Conservation (phyloP, 495 filamentous ascomycete species). For the Penicillium pancosmium region DNA sequence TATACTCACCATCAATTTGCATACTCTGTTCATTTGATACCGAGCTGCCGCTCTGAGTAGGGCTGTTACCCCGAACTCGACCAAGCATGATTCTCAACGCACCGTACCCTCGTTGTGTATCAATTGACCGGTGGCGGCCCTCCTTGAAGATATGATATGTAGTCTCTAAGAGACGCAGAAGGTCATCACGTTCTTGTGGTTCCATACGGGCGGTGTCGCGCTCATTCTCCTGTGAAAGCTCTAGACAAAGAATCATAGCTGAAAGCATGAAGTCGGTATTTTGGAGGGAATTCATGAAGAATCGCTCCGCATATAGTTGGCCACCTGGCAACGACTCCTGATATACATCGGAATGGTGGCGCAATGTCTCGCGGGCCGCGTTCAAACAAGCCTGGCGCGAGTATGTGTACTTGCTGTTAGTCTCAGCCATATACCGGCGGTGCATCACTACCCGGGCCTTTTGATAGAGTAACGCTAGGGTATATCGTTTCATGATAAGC, state of each 20-base stretch:
- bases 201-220: slow-evolving; percentile 9
- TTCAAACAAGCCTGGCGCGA: slow-evolving; percentile 82
- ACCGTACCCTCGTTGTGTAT: slow-evolving; percentile 76
- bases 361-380: slow-evolving; percentile 74
- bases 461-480: slow-evolving; percentile 78
- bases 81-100: slow-evolving; percentile 75
- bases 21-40: slow-evolving; percentile 23
- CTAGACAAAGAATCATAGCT: slow-evolving; percentile 85
- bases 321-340: slow-evolving; percentile 74
- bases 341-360: slow-evolving; percentile 75
- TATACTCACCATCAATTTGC: slow-evolving; percentile 23
- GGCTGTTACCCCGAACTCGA: slow-evolving; percentile 54
- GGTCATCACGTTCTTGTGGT: slow-evolving; percentile 53
- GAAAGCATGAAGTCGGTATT: slow-evolving; percentile 83
- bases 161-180: slow-evolving; percentile 68
- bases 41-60: slow-evolving; percentile 20
- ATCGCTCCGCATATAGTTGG: slow-evolving; percentile 69
- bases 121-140: slow-evolving; percentile 66
- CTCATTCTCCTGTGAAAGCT: slow-evolving; percentile 51
- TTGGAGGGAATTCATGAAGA: slow-evolving; percentile 77
- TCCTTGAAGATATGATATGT: slow-evolving; percentile 73
- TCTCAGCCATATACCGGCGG: slow-evolving; percentile 75
- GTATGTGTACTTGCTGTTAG: slow-evolving; percentile 73
- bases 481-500: slow-evolving; percentile 80
- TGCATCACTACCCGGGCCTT: slow-evolving; percentile 84